phyloP scores from a whole-genome alignment of 371 early-diverging fungal genomes.

The Nematocida homosporus region DNA sequence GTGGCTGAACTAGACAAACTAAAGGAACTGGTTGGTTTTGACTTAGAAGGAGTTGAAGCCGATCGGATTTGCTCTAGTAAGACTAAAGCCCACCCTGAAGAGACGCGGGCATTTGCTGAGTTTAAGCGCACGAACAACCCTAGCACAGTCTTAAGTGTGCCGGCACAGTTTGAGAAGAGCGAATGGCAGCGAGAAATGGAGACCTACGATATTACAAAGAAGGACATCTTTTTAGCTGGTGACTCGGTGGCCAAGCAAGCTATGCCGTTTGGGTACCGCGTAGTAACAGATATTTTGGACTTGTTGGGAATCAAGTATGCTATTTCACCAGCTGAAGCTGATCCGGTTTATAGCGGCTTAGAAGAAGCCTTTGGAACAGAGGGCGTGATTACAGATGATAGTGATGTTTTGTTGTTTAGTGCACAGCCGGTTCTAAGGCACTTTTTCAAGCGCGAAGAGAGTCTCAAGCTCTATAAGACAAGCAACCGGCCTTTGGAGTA shows the following conservation, averaged over 20 bases:
- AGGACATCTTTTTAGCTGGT: constrained; percentile 9
- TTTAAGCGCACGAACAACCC: too few species aligned
- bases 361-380: constrained; percentile 68
- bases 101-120: too few species aligned
- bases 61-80: too few species aligned
- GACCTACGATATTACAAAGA: constrained; percentile 8
- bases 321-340: constrained; percentile 43
- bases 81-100: too few species aligned
- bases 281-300: constrained; percentile 37
- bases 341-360: constrained; percentile 16
- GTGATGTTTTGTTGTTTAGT: constrained; percentile 92
- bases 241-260: constrained; percentile 22
- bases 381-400: constrained; percentile 94
- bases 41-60: too few species aligned
- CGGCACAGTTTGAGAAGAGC: neutral
- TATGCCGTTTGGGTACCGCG: constrained; percentile 12
- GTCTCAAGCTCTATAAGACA: constrained; percentile 72
- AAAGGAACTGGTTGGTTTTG: neutral
- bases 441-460: constrained; percentile 81
- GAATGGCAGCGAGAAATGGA: constrained; percentile 36
- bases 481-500: constrained; percentile 72
- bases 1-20: neutral
- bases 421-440: constrained; percentile 81
- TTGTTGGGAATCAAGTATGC: constrained; percentile 28
- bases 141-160: neutral